Percentiles rank a stretch among this genome's conserved stretches.
Conservation (phyloP, 2,329 filamentous ascomycete species). For the Zasmidium cellare region DNA sequence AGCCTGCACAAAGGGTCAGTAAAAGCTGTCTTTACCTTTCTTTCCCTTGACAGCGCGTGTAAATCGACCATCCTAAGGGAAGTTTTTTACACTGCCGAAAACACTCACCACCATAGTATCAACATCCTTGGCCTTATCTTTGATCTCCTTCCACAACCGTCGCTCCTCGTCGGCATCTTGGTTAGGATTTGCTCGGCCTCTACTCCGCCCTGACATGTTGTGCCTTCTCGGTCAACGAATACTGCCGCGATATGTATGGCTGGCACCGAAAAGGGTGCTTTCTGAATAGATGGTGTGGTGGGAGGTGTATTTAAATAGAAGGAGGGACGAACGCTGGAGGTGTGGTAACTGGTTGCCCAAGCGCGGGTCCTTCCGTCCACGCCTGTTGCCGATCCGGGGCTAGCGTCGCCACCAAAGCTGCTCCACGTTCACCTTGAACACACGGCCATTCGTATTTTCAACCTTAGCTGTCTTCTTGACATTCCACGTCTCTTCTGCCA, state of each 20-base stretch:
- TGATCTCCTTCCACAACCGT: slow-evolving; percentile 51
- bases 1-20: slow-evolving; percentile 14
- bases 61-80: too few species aligned
- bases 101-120: slow-evolving; percentile 49
- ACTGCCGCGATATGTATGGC: too few species aligned
- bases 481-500: not conserved
- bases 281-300: too few species aligned
- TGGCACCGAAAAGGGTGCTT: too few species aligned
- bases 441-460: not conserved
- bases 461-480: not conserved
- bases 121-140: slow-evolving; percentile 45
- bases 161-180: slow-evolving; percentile 54
- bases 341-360: not conserved
- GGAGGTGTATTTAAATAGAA: too few species aligned
- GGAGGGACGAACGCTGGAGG: not conserved
- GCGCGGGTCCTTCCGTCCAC: not conserved
- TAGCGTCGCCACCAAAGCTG: not conserved
- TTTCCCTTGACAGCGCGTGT: too few species aligned
- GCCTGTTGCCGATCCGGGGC: not conserved
- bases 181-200: slow-evolving; percentile 45
- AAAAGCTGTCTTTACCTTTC: too few species aligned
- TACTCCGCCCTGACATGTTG: slow-evolving; percentile 48
- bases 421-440: not conserved
- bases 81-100: too few species aligned
- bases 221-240: not conserved